phyloP scores from a whole-genome alignment of 1,139 yeast species.

The Kodamaea alishanica region DNA sequence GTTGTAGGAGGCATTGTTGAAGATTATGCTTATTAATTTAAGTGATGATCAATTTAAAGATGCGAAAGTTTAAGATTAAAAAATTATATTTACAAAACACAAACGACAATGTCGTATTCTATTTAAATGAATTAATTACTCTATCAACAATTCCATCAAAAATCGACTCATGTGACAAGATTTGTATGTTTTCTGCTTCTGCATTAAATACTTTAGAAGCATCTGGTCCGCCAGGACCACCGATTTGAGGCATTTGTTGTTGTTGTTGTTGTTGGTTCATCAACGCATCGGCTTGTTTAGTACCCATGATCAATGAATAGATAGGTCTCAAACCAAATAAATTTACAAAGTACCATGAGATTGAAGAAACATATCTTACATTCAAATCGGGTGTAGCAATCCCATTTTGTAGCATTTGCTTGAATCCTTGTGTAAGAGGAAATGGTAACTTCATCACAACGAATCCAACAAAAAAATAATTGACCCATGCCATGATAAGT shows the following conservation, averaged over 20 bases:
- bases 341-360: slow-evolving; percentile 96
- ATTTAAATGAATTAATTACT: slow-evolving; percentile 29
- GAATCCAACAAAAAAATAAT: slow-evolving; percentile 89
- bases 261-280: slow-evolving; percentile 47
- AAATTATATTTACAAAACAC: too few relatives aligned
- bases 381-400: slow-evolving; percentile 81
- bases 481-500: slow-evolving; percentile 93
- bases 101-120: neutral
- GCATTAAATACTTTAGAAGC: slow-evolving; percentile 58
- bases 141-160: slow-evolving; percentile 66
- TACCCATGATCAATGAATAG: slow-evolving; percentile 67
- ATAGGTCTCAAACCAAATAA: slow-evolving; percentile 82
- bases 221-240: slow-evolving; percentile 58
- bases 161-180: slow-evolving; percentile 51
- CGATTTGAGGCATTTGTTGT: slow-evolving; percentile 39
- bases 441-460: slow-evolving; percentile 60
- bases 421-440: slow-evolving; percentile 84
- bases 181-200: slow-evolving; percentile 75
- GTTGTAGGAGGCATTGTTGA: slow-evolving; percentile 55
- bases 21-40: neutral
- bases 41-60: neutral
- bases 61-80: too few relatives aligned
- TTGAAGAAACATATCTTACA: slow-evolving; percentile 90
- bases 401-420: slow-evolving; percentile 88
- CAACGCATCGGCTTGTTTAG: slow-evolving; percentile 47